Percentiles rank a stretch among this genome's conserved stretches.
Conservation (phyloP, 1,284 basidiomycete genomes). For the Trametes sp. region DNA sequence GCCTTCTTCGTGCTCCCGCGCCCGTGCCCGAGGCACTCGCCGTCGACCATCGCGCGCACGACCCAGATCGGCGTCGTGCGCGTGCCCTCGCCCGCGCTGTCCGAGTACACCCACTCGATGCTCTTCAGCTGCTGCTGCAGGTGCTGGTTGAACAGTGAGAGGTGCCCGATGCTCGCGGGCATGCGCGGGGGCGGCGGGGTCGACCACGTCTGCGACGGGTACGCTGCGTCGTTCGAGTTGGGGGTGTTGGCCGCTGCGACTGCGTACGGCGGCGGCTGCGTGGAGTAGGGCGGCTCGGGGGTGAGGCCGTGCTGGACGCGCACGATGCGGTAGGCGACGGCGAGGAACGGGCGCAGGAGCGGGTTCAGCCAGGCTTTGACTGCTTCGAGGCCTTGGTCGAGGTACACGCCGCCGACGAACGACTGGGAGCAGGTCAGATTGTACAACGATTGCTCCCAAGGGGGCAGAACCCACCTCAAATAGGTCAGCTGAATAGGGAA, state of each 20-base stretch:
- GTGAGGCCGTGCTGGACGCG: constrained; percentile 69
- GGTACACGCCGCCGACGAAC: constrained; percentile 76
- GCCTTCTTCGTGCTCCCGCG: constrained; percentile 77
- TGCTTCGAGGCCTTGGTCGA: constrained; percentile 66
- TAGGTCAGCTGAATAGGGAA: constrained; percentile 63
- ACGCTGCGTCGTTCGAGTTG: constrained; percentile 13
- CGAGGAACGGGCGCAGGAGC: constrained; percentile 68
- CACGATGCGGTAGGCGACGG: constrained; percentile 65
- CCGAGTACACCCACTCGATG: constrained; percentile 75
- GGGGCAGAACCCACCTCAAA: constrained; percentile 64
- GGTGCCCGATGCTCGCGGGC: constrained; percentile 58
- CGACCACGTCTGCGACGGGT: constrained; percentile 29
- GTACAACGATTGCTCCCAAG: too few species aligned
- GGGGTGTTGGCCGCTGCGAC: constrained; percentile 26
- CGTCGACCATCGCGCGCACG: constrained; percentile 67
- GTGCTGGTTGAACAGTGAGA: constrained; percentile 79
- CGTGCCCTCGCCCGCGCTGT: constrained; percentile 51
- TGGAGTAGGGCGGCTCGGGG: constrained; percentile 33
- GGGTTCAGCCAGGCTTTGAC: constrained; percentile 64
- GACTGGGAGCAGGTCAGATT: constrained; percentile 51
- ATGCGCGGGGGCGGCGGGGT: constrained; percentile 39
- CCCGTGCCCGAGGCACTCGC: constrained; percentile 63
- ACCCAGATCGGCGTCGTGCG: constrained; percentile 77
- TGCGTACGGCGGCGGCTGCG: constrained; percentile 24
- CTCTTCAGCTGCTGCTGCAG: constrained; percentile 61